phyloP scores from a whole-genome alignment of 192 early-diverging fungal species.

The Piromyces finnis region DNA sequence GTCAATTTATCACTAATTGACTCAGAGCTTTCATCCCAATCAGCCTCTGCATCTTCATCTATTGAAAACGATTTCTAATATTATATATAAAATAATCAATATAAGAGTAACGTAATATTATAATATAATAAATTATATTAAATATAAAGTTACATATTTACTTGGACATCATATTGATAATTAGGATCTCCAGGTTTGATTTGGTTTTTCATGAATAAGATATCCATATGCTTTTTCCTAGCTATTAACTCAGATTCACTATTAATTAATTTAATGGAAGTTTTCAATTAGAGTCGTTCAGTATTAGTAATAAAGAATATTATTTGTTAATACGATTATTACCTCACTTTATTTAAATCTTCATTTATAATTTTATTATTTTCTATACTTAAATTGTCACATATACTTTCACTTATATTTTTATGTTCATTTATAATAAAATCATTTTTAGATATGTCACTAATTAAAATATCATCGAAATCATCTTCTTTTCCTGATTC shows the following conservation, averaged over 20 bases:
- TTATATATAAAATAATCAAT: no score
- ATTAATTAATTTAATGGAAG: background rate
- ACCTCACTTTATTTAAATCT: background rate
- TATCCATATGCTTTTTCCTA: background rate
- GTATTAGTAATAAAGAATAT: no score
- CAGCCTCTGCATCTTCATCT: background rate
- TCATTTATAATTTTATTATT: background rate
- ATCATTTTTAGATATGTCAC: background rate
- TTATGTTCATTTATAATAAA: background rate
- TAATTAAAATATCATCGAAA: background rate
- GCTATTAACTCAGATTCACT: background rate
- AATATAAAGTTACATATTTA: no score
- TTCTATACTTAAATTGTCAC: no score
- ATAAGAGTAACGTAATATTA: no score
- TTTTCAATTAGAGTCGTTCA: no score
- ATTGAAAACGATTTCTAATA: background rate
- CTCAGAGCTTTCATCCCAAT: background rate
- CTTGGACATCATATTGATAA: background rate
- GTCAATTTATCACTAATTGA: background rate
- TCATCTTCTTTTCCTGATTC: background rate
- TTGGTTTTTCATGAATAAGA: background rate
- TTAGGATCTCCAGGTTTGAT: background rate
- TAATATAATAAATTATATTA: no score
- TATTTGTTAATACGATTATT: background rate
- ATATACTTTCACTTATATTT: no score